Conservation (phyloP, 2,329 filamentous ascomycete species). For the Neobulgaria alba region DNA sequence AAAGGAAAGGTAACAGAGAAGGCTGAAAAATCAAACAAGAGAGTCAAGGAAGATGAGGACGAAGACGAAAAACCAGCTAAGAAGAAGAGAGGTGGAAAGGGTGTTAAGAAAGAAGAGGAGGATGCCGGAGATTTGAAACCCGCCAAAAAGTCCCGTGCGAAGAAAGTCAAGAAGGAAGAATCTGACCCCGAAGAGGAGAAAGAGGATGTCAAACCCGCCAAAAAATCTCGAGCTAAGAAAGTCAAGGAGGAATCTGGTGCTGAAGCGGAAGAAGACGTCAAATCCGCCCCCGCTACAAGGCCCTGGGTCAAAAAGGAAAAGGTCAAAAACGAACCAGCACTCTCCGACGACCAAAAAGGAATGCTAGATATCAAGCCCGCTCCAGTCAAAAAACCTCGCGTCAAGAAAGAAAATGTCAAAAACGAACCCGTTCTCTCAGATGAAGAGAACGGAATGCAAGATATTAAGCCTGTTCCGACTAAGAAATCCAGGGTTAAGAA, state of each 20-base stretch:
- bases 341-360: too few relatives aligned
- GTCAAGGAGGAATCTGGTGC: slow-evolving; percentile 16
- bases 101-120: slow-evolving; percentile 1
- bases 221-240: slow-evolving; percentile 29
- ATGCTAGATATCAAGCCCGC: slow-evolving; percentile 17
- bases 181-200: slow-evolving; percentile 1
- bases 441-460: neutral
- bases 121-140: slow-evolving; percentile 16
- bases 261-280: slow-evolving; percentile 10
- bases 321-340: slow-evolving; percentile 21
- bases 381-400: slow-evolving; percentile 19
- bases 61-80: neutral
- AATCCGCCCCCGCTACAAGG: slow-evolving; percentile 19
- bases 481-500: neutral
- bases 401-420: slow-evolving; percentile 19
- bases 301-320: slow-evolving; percentile 33
- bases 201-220: slow-evolving; percentile 11
- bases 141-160: slow-evolving; percentile 32
- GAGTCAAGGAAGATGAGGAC: slow-evolving; percentile 5
- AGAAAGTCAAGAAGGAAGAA: slow-evolving; percentile 21
- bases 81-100: slow-evolving; percentile 2
- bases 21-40: slow-evolving; percentile 1
- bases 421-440: slow-evolving; percentile 7
- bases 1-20: slow-evolving; percentile 8
- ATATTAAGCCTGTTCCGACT: neutral